These are phyloP conservation scores for Populus alba DNA, from an alignment of 345 rosid genomes.

Conservation along the genomic window DNA sequence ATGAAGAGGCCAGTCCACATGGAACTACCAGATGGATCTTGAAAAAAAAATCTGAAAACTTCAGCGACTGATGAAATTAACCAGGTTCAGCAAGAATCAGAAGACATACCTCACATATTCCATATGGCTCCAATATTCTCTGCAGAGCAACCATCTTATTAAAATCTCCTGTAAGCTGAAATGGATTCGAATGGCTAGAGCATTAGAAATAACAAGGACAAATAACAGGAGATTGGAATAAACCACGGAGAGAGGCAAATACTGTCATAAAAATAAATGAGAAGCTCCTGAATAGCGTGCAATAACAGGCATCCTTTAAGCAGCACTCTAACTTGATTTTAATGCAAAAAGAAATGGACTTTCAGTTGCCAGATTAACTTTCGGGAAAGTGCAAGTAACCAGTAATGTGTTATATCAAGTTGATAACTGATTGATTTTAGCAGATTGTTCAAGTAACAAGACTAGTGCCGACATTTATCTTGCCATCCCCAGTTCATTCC, in stretches of 20 bases:
- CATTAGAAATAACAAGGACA: neutral
- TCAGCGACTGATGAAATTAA: neutral
- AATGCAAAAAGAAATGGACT: neutral
- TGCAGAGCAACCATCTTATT: conserved; percentile 68
- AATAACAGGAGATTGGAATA: neutral
- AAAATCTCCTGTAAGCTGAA: conserved; percentile 63
- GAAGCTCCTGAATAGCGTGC: neutral
- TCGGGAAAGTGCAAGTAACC: neutral
- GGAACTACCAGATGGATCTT: neutral
- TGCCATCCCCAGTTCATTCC: neutral
- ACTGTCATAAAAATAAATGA: neutral
- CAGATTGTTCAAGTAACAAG: neutral
- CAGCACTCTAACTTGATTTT: neutral
- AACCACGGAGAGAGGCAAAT: neutral
- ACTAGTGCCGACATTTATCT: neutral
- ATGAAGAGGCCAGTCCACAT: neutral
- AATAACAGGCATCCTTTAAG: neutral
- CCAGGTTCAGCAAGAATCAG: neutral
- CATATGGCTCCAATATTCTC: conserved; percentile 50
- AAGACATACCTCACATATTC: conserved; percentile 63
- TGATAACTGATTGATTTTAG: neutral
- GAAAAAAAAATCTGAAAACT: neutral
- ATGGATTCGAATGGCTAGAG: neutral
- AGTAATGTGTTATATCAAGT: neutral
- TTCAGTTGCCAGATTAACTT: neutral